phyloP scores from a whole-genome alignment of 2,329 filamentous ascomycete genomes.

The Paraconiothyrium sp. region DNA sequence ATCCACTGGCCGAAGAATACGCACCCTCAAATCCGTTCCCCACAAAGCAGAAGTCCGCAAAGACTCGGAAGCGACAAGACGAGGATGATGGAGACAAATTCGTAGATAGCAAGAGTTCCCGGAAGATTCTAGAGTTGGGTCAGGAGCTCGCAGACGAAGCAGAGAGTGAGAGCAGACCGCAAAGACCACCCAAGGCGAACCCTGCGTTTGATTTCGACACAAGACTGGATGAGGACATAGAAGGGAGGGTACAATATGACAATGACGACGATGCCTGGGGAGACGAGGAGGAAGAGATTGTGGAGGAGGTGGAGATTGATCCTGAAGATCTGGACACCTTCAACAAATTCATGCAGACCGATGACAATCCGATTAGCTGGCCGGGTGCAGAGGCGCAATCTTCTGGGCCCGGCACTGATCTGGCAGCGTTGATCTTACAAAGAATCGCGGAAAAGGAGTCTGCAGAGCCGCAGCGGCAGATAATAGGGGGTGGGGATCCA shows the following conservation, averaged over 20 bases:
- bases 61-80: constrained; percentile 68
- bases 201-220: constrained; percentile 82
- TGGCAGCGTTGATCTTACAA: constrained; percentile 91
- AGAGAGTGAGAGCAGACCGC: constrained; percentile 59
- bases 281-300: constrained; percentile 79
- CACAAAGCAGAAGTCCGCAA: constrained; percentile 69
- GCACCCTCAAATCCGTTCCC: constrained; percentile 72
- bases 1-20: constrained; percentile 91
- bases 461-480: constrained; percentile 59
- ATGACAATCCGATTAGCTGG: constrained; percentile 78
- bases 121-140: constrained; percentile 88
- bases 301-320: constrained; percentile 79
- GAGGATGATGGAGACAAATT: constrained; percentile 73
- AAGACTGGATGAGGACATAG: constrained; percentile 64
- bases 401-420: constrained; percentile 69
- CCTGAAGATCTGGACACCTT: constrained; percentile 90
- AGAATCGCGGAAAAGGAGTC: constrained; percentile 95
- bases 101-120: constrained; percentile 87
- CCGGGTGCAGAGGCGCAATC: constrained; percentile 62
- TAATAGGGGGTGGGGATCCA: constrained; percentile 65
- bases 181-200: constrained; percentile 60
- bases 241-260: constrained; percentile 59
- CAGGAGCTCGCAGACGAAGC: constrained; percentile 90
- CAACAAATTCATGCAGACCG: constrained; percentile 83
- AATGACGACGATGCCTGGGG: constrained; percentile 71